phyloP scores from a whole-genome alignment of 2,329 filamentous ascomycete genomes.

The Botrytis fragariae region DNA sequence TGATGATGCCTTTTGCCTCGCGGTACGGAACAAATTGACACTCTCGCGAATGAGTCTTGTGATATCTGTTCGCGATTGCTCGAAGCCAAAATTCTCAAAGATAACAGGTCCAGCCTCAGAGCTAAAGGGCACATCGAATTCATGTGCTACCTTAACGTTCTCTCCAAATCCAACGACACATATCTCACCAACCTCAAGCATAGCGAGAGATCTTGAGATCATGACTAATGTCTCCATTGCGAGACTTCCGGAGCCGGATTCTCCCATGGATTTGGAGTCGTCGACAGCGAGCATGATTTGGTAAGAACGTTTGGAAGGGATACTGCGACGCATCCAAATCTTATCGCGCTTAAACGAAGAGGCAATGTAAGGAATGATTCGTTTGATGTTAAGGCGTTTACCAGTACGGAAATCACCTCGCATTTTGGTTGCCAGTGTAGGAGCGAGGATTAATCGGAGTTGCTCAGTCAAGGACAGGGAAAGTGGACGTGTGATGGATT shows the following conservation, averaged over 20 bases:
- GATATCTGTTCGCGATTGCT: conserved; percentile 84
- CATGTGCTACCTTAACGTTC: conserved; percentile 79
- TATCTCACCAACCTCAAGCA: conserved; percentile 95
- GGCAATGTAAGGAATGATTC: conserved; percentile 98
- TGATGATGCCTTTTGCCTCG: conserved; percentile 53
- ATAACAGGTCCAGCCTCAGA: conserved; percentile 79
- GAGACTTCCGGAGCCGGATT: conserved; percentile 69
- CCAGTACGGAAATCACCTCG: conserved; percentile 95
- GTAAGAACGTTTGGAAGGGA: conserved; percentile 91
- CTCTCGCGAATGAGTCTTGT: conserved; percentile 72
- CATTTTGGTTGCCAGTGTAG: conserved; percentile 92
- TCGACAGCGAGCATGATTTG: conserved; percentile 98
- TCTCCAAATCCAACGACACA: conserved; percentile 86
- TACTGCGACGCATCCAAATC: conserved; percentile 95
- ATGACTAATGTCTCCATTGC: conserved; percentile 94
- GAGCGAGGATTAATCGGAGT: conserved; percentile 89
- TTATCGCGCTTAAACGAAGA: conserved; percentile 99
- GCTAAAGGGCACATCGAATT: conserved; percentile 78
- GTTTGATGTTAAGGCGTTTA: conserved; percentile 98
- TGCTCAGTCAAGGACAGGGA: conserved; percentile 91
- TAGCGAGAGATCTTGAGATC: conserved; percentile 79
- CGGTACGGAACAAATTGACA: conserved; percentile 77
- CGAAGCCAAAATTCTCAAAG: conserved; percentile 80
- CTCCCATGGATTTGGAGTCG: conserved; percentile 91
- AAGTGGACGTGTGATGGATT: conserved; percentile 78